Base-by-base conservation (phyloP, 140 eudicot species). In the Ambrosia hybrid region DNA sequence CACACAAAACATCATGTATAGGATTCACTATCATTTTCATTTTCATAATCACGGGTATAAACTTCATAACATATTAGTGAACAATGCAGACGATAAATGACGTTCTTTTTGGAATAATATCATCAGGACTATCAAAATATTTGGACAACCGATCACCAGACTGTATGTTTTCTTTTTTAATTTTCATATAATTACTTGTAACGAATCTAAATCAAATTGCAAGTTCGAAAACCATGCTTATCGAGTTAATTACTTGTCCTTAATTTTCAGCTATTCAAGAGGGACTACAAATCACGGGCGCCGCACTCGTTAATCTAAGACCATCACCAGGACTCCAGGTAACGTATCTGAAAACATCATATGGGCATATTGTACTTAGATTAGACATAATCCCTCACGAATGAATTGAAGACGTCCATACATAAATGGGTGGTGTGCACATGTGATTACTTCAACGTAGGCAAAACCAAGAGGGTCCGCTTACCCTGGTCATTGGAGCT, bases 71-170 rank as follows among this genome's bases (percentile, higher is more conserved):
- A 67, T 8, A 59, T 21, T 58, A 39, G 45, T 49, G 10, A 43
- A 43, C 17, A 51, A 72, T 87, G 88, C 91, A 93, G 98, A 93
- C 98, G 0, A 86, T 90, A 16, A 93, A 93, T 65, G 98, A 93
- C 53, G 96, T 87, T 11, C 89, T 92, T 13, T 87, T 89, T 74
- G 98, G 95, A 51, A 76, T 92, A 43, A 80, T 93, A 57, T 89
- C 98, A 57, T 70, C 68, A 34, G 98, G 98, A 8, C 83, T 93
- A 34, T 87, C 97, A 13, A 87, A 72, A 77, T 93, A 93, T 79
- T 68, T 93, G 57, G 87, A 90, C 57, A 49, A 65, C 4, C 73
- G 81, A 38, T 87, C 93, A 6, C 73, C 86, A 1, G 58, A 77
- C n/a, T 60, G 98, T 93, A 83, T 46, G 43, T 6, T 46, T 17